A percentile compares a stretch with the other conserved stretches of the same genome.
phyloP scores from a whole-genome alignment of 345 rosid species.

The Luvunga scandens region DNA sequence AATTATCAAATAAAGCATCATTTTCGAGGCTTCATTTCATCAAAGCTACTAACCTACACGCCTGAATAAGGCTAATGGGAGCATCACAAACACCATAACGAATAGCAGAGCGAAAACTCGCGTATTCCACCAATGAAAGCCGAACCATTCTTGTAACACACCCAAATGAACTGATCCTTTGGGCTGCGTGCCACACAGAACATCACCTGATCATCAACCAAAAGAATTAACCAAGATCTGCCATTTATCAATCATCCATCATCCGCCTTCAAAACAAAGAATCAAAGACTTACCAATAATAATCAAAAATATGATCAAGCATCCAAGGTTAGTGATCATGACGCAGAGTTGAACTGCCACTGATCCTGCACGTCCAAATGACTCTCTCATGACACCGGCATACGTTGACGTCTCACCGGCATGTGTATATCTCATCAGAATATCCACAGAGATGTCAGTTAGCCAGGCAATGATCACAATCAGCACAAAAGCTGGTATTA shows the following conservation, averaged over 20 bases:
- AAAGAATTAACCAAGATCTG: not conserved
- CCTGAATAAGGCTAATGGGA: slow-evolving; percentile 59
- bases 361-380: slow-evolving; percentile 67
- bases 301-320: slow-evolving; percentile 67
- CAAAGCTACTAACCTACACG: slow-evolving; percentile 51
- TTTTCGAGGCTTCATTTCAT: not conserved
- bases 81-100: slow-evolving; percentile 50
- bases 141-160: slow-evolving; percentile 87
- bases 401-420: slow-evolving; percentile 63
- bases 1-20: not conserved
- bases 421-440: slow-evolving; percentile 59
- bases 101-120: slow-evolving; percentile 58
- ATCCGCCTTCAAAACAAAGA: not conserved
- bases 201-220: slow-evolving; percentile 61
- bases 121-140: slow-evolving; percentile 83
- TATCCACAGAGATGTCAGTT: slow-evolving; percentile 64
- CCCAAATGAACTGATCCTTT: slow-evolving; percentile 64
- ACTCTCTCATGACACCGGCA: slow-evolving; percentile 81
- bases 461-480: slow-evolving; percentile 65
- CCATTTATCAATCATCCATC: not conserved
- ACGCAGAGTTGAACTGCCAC: slow-evolving; percentile 54
- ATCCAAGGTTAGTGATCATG: slow-evolving; percentile 72
- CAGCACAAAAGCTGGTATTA: slow-evolving; percentile 63
- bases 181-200: slow-evolving; percentile 61
- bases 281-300: slow-evolving; percentile 53